Percentiles rank a stretch among this genome's conserved stretches.
Evolutionary conservation across 1,284 basidiomycete species (phyloP).

Genomic region (Ceratobasidium sp.): DNA sequence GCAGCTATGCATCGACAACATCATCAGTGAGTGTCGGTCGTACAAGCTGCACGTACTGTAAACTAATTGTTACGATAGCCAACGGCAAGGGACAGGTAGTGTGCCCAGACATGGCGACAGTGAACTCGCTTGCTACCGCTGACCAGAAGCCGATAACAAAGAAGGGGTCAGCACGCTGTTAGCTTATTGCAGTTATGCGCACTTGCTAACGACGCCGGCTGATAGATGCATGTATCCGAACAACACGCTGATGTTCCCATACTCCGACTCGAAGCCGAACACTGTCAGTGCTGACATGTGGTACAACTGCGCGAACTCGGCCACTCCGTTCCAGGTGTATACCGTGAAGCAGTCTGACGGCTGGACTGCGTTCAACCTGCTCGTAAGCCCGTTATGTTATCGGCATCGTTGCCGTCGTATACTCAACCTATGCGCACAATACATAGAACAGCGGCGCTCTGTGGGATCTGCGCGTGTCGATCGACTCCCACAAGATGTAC

Average conservation of each 20-base stretch:
- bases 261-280: conserved; percentile 33
- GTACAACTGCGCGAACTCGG: conserved; percentile 27
- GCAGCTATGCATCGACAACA: conserved; percentile 44
- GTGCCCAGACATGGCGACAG: background rate
- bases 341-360: conserved; percentile 21
- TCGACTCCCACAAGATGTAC: conserved; percentile 32
- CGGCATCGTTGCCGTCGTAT: background rate
- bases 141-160: conserved; percentile 29
- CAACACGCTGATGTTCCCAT: conserved; percentile 21
- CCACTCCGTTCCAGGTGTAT: conserved; percentile 19
- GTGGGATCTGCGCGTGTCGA: conserved; percentile 33
- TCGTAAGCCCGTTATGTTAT: conserved; percentile 5
- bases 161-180: conserved; percentile 4
- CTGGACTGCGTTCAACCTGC: conserved; percentile 33
- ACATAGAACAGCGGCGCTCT: conserved; percentile 8
- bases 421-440: background rate
- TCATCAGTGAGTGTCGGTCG: conserved; percentile 21
- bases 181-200: background rate
- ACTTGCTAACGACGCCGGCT: background rate
- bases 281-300: conserved; percentile 19
- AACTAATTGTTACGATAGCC: background rate
- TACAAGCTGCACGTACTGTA: too few species aligned
- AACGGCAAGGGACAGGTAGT: conserved; percentile 44
- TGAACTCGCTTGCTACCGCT: conserved; percentile 18
- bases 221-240: conserved; percentile 32